Evolutionary conservation across 2,329 filamentous ascomycete species (phyloP), one percentile per base, ranked within the genome.

Genomic region (Penicillium sp.): DNA sequence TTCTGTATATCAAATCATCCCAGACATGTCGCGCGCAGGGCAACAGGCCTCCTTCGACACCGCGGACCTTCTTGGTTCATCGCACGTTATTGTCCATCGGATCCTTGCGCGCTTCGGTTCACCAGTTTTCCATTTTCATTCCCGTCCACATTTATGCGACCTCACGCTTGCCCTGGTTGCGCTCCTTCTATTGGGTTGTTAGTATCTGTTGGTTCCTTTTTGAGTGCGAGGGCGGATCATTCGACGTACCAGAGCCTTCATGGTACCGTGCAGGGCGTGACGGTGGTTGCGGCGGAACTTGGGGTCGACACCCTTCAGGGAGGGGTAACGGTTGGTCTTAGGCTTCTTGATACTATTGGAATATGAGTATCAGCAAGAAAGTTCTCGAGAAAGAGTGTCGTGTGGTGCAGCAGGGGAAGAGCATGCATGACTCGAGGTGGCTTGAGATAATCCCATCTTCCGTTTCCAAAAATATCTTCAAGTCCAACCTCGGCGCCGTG

Each of bases 221-320:
- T 10, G 25, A 31, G 12, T 7, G 13, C 32, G 4, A 22, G 18
- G 25, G 10, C 20, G 20, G 5, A 11, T 11, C 11, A 27, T 16
- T 33, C 30, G 52, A 77, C 85, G 65, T 82, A 96, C 90, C 77
- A 98, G 76, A 69, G 92, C 92, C 78, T 86, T 93, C 79, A 86
- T 88, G 70, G 89, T 98, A 72, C 92, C 92, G 79, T 96, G 92
- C 54, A 96, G 88, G 73, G 92, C 92, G 81, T 98, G 90, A 79
- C 88, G 87, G 79, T 98, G 92, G 81, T 98, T 98, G 76, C 92
- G 84, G 73, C 92, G 84, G 81, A 98, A 98, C 83, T 98, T 98
- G 70, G 92, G 89, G 76, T 98, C 92, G 71, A 87, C 92, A 65
- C 92, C 92, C 71, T 95, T 95, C 66, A 98, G 84, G 61, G 90